Evolutionary conservation across 163 green algal genomes (phyloP), one percentile per base, ranked within the genome.

Genomic region (Chlorella variabilis): DNA sequence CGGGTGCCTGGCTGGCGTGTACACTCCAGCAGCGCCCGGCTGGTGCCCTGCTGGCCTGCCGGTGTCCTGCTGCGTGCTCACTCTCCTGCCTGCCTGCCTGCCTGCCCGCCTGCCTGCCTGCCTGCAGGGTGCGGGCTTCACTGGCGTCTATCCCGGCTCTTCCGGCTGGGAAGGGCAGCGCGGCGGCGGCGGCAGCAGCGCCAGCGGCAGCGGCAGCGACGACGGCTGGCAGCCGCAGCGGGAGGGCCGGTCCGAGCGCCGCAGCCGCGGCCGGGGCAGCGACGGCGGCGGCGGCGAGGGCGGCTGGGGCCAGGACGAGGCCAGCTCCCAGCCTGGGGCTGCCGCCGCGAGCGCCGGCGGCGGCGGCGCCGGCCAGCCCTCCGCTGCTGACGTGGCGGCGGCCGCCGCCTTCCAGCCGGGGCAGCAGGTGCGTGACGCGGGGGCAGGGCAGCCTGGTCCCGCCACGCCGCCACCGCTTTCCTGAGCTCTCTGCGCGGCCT

Each of bases 391-490:
- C 18, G 41, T 31, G 27, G 45, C 68, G 13, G 73, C 73, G 2
- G 56, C 51, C 20, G 36, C 73, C 2, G 56, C 73, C 36, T 80
- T 80, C 56, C 38, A 69, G 73, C 73, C 73, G 23, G 73, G 73
- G 17, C 45, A 77, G 70, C 45, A 77, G 70, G 70, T 77, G 70
- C 31, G 68, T n/a, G 3, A 42, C 34, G 23, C 4, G 36, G n/a
- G 11, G 27, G 58, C 29, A 36, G 65, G n/a, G n/a, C n/a, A n/a
- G n/a, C n/a, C n/a, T n/a, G n/a, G n/a, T n/a, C n/a, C n/a, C n/a
- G n/a, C n/a, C n/a, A n/a, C n/a, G n/a, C n/a, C n/a, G n/a, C n/a
- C n/a, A n/a, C n/a, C n/a, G n/a, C n/a, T n/a, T n/a, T n/a, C n/a
- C n/a, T n/a, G n/a, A n/a, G n/a, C n/a, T n/a, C n/a, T n/a, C n/a